Percentiles rank a stretch among this genome's conserved stretches.
These are phyloP conservation scores for Aspergillus caelatus DNA, from an alignment of 2,329 filamentous ascomycete genomes.

Conservation along the genomic window DNA sequence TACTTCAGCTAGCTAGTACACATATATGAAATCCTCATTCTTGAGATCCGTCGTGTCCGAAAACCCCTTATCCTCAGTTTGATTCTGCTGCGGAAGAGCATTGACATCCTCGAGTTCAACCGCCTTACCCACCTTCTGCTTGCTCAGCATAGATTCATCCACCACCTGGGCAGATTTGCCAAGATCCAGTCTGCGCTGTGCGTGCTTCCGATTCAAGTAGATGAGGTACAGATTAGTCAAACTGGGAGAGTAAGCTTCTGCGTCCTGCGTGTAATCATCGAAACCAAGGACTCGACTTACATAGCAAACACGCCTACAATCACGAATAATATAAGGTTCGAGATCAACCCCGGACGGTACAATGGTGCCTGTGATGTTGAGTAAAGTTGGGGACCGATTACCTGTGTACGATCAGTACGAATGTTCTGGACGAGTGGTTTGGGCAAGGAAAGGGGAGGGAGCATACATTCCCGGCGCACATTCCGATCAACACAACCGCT, in stretches of 20 bases:
- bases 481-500: conserved; percentile 38
- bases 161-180: conserved; percentile 33
- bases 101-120: conserved; percentile 13
- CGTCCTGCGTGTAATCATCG: background rate
- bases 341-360: conserved; percentile 38
- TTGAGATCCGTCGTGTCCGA: conserved; percentile 19
- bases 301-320: conserved; percentile 31
- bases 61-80: conserved; percentile 17
- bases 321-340: conserved; percentile 38
- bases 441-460: fast-evolving
- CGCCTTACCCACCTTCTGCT: conserved; percentile 17
- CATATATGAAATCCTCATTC: conserved; percentile 25
- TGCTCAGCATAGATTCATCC: conserved; percentile 40
- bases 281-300: conserved; percentile 15
- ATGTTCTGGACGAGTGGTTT: fast-evolving
- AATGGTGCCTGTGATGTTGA: conserved; percentile 36
- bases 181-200: conserved; percentile 30
- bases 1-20: conserved; percentile 10
- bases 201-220: conserved; percentile 34
- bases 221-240: conserved; percentile 36
- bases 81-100: background rate
- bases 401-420: background rate
- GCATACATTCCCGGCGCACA: conserved; percentile 39
- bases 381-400: conserved; percentile 39
- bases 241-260: conserved; percentile 8